Conservation (phyloP, 306 rosid species). For the Biancaea sappan region DNA sequence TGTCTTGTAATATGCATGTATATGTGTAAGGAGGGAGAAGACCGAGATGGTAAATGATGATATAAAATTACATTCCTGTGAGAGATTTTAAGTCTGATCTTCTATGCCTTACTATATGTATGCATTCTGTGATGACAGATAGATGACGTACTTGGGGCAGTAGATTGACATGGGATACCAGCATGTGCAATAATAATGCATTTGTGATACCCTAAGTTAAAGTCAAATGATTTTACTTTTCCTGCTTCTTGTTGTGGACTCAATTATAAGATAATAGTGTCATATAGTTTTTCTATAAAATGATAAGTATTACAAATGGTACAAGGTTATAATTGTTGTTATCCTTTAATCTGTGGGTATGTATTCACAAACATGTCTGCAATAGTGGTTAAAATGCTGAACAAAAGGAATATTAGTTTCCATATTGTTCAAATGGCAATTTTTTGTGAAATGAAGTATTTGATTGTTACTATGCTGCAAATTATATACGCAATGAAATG, state of each 20-base stretch:
- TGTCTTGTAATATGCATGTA: neutral
- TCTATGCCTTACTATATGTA: neutral
- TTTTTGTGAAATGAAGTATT: neutral
- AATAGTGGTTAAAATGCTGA: no score
- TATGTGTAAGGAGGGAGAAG: neutral
- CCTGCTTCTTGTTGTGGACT: neutral
- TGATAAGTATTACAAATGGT: neutral
- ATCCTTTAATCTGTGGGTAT: neutral
- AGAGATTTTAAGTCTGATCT: neutral
- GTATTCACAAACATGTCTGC: neutral
- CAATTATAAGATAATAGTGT: neutral
- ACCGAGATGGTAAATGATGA: neutral
- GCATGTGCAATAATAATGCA: neutral
- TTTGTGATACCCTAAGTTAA: neutral
- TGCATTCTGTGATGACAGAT: slow-evolving; percentile 6
- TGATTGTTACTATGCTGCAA: neutral
- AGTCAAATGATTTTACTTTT: neutral
- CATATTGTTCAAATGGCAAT: neutral
- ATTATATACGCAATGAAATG: neutral
- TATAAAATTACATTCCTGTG: neutral
- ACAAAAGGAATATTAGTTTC: neutral
- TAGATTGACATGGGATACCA: neutral
- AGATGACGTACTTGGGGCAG: neutral
- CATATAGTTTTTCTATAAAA: neutral
- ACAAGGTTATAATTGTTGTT: neutral